Evolutionary conservation across 129 eudicot genomes (phyloP).

Genomic region (Helichrysum umbraculigerum): DNA sequence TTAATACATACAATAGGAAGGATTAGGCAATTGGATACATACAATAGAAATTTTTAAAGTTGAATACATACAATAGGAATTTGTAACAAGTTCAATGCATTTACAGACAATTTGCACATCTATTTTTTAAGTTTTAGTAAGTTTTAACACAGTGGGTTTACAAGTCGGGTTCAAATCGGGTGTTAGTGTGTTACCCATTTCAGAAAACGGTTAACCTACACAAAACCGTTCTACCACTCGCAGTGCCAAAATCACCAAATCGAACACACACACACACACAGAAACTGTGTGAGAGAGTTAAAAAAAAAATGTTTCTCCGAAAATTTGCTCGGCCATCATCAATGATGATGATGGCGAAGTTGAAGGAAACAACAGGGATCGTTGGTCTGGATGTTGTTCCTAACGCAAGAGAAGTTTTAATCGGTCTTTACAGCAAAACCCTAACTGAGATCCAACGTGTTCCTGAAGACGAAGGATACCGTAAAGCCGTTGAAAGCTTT

Average conservation of each 20-base stretch:
- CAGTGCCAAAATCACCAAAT: neutral
- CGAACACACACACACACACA: neutral
- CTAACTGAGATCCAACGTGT: conserved; percentile 87
- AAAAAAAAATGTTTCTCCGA: conserved; percentile 68
- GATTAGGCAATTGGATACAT: too few relatives aligned
- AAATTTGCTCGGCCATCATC: conserved; percentile 60
- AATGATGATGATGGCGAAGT: conserved; percentile 34
- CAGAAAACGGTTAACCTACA: conserved; percentile 13
- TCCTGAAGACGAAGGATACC: conserved; percentile 90
- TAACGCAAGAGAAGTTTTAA: conserved; percentile 37
- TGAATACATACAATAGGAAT: too few relatives aligned
- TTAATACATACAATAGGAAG: too few relatives aligned
- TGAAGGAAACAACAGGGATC: conserved; percentile 43
- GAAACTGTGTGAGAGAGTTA: neutral
- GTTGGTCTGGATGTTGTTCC: conserved; percentile 41
- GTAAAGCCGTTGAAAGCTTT: conserved; percentile 94
- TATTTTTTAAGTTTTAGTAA: too few relatives aligned
- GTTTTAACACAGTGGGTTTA: too few relatives aligned
- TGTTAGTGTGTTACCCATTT: conserved; percentile 23
- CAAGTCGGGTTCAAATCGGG: conserved; percentile 11
- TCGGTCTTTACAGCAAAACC: conserved; percentile 58
- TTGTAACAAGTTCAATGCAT: too few relatives aligned
- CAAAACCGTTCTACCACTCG: conserved; percentile 11
- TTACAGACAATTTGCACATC: too few relatives aligned
- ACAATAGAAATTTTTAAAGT: too few relatives aligned